Percentiles rank a stretch among this genome's conserved stretches.
Evolutionary conservation across 352 stramenopile genomes (phyloP).

Genomic region (Phytophthora sansomeana): DNA sequence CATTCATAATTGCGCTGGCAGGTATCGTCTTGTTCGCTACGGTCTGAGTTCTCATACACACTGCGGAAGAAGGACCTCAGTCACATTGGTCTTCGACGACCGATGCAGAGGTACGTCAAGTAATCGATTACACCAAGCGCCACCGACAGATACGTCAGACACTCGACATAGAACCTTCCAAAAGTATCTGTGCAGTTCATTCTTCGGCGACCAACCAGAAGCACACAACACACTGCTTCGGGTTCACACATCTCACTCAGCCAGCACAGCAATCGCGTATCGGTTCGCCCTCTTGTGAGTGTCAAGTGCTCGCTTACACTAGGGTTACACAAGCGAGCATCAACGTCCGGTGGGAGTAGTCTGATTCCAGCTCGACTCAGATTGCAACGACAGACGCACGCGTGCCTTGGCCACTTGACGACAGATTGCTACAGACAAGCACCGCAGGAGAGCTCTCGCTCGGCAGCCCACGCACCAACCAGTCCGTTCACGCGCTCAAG

Average conservation of each 20-base stretch:
- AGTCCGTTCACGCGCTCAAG: neutral
- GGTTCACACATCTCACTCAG: neutral
- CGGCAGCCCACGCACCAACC: neutral
- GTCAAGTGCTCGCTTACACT: conserved; percentile 2
- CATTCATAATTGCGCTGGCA: no score
- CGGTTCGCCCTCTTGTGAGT: no score
- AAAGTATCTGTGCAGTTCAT: neutral
- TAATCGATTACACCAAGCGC: conserved; percentile 29
- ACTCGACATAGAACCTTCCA: conserved; percentile 16
- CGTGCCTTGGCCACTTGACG: no score
- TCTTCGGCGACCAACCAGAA: conserved; percentile 18
- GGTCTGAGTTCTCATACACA: no score
- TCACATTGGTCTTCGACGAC: no score
- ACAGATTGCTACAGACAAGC: no score
- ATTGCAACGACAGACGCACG: conserved; percentile 28
- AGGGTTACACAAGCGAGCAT: no score
- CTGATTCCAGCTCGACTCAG: conserved; percentile 22
- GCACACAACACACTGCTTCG: conserved; percentile 1
- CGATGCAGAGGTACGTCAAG: no score
- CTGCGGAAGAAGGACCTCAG: no score
- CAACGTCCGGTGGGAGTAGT: conserved; percentile 22
- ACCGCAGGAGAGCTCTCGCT: neutral
- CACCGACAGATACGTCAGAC: conserved; percentile 19
- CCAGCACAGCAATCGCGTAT: neutral
- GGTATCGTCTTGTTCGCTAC: no score